These are phyloP conservation scores for Podila verticillata DNA, from an alignment of 192 early-diverging fungal species.

Conservation along the genomic window DNA sequence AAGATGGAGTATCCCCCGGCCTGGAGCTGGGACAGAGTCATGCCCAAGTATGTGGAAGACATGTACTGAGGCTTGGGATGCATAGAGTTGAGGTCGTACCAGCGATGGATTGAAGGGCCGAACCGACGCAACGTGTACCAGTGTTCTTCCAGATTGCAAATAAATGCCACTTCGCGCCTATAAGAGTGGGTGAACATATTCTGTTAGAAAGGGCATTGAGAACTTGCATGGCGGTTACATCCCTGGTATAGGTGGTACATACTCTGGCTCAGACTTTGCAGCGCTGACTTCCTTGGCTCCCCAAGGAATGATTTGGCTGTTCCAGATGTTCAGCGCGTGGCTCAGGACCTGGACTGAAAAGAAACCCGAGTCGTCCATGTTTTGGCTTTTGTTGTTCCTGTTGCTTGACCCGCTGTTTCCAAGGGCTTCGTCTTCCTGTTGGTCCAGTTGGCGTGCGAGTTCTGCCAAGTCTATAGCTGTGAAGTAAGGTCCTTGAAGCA, in stretches of 20 bases:
- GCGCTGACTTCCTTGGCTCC: conserved; percentile 52
- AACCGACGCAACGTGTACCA: conserved; percentile 76
- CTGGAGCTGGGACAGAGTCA: conserved; percentile 60
- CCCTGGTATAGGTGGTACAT: conserved; percentile 13
- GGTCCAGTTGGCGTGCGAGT: conserved; percentile 75
- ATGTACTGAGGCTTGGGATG: conserved; percentile 62
- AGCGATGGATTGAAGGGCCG: conserved; percentile 67
- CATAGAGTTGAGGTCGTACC: conserved; percentile 81
- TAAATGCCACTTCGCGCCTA: conserved; percentile 69
- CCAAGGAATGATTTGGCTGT: conserved; percentile 65
- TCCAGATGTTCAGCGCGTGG: conserved; percentile 54
- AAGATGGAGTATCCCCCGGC: conserved; percentile 57
- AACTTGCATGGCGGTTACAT: not conserved
- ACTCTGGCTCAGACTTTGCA: conserved; percentile 66
- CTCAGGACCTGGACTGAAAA: conserved; percentile 73
- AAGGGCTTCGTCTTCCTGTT: conserved; percentile 59
- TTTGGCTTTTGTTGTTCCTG: conserved; percentile 48
- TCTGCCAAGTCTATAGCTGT: conserved; percentile 79
- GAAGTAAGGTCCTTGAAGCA: conserved; percentile 75
- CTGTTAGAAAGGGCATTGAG: not conserved
- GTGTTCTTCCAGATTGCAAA: conserved; percentile 74
- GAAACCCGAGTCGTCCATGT: conserved; percentile 73
- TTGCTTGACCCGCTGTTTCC: conserved; percentile 34
- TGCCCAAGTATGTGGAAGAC: conserved; percentile 74
- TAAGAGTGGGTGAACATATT: too few relatives aligned